Conservation (phyloP, 129 eudicot genomes). For the Oenanthe sinensis region DNA sequence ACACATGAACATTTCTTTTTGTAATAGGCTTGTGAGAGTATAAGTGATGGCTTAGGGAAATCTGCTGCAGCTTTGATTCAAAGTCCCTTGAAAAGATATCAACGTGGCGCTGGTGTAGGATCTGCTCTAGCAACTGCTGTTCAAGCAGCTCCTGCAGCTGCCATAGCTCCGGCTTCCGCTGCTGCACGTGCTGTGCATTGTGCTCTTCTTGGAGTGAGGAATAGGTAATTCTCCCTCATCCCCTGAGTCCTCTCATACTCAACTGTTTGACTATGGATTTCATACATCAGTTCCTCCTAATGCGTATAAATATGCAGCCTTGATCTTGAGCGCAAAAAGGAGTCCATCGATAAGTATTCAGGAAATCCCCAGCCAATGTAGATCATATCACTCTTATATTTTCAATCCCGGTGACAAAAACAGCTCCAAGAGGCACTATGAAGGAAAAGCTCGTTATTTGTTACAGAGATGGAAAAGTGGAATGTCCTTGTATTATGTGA, state of each 20-base stretch:
- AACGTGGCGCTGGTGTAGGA: constrained; percentile 72
- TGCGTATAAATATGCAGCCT: constrained; percentile 48
- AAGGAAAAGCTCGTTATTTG: neutral
- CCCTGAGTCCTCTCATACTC: neutral
- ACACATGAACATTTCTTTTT: neutral
- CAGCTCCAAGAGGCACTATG: constrained; percentile 3
- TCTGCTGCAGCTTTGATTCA: constrained; percentile 77
- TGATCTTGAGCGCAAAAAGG: constrained; percentile 82
- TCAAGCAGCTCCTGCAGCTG: constrained; percentile 91
- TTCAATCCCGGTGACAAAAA: neutral
- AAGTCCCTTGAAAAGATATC: constrained; percentile 66
- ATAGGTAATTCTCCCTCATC: constrained; percentile 39
- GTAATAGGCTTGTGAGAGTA: constrained; percentile 75
- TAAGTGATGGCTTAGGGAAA: constrained; percentile 76
- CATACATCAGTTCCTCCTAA: constrained; percentile 1
- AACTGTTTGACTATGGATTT: neutral
- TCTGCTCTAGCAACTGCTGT: constrained; percentile 76
- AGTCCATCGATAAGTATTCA: constrained; percentile 71
- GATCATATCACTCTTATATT: constrained; percentile 23
- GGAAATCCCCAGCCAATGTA: constrained; percentile 48
- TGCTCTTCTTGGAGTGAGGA: constrained; percentile 91
- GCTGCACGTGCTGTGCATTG: constrained; percentile 83
- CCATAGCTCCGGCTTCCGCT: constrained; percentile 91
- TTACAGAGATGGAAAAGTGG: constrained; percentile 7
- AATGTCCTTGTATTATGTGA: constrained; percentile 11